Evolutionary conservation across 257 asterid species (phyloP), one percentile per base, ranked within the genome.

Genomic region (Plantago ovata): DNA sequence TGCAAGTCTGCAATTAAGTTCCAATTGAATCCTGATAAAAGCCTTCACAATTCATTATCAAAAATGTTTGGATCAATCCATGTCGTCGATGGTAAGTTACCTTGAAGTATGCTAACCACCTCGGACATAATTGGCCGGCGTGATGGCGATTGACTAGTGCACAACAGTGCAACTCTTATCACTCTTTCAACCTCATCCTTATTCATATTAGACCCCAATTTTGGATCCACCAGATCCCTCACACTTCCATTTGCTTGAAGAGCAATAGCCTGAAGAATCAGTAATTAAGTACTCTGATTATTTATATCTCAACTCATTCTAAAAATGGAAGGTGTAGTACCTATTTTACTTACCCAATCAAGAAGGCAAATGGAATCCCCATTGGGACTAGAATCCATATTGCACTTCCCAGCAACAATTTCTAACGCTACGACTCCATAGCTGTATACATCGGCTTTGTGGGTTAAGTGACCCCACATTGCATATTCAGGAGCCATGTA

Each of bases 381-480:
- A 48, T 61, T 69, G 3, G 81, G 89, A n/a, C 79, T 68, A 49
- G 58, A 79, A 36, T 79, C 68, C 82, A 76, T 77, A 66, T 73
- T 85, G 72, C 65, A 82, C 65, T 67, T 85, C 49, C 90, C 87
- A 32, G 87, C 77, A 44, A 77, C 78, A 9, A 82, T 66, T 66
- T 84, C 90, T 38, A 81, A 62, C 7, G 81, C 79, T 57, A 84
- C 80, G 0, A 81, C 67, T 8, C 94, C 94, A 53, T 81, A 84
- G 62, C 89, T 81, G 62, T 81, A 81, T 21, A 84, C 86, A 32
- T 84, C 89, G 7, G 76, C 94, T 77, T 81, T 84, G 47, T 77
- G 53, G 7, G 94, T 84, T 38, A 84, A 70, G 71, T 81, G 75
- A 57, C 94, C 94, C 86, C 89, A 79, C 7, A 28, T 3, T 8